Percentiles rank a stretch among this genome's conserved stretches.
Evolutionary conservation across 2,329 filamentous ascomycete genomes (phyloP).

Genomic region (Fusarium albidum): DNA sequence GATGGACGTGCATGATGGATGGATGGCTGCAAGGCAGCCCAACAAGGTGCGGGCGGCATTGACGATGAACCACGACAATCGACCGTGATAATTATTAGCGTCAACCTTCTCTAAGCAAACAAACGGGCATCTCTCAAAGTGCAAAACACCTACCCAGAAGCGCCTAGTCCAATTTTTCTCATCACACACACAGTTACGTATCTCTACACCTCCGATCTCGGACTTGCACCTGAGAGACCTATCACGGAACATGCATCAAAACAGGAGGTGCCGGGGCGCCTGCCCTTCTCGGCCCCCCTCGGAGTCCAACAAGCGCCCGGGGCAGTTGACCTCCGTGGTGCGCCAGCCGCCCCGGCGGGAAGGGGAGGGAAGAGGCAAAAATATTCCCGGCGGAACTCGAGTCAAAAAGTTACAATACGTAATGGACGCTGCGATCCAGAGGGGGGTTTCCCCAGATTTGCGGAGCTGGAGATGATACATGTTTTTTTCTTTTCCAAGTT

Average conservation of each 20-base stretch:
- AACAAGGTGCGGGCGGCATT: too few relatives aligned
- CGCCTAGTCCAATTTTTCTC: constrained; percentile 3
- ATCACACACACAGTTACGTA: too few relatives aligned
- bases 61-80: constrained; percentile 5
- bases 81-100: neutral
- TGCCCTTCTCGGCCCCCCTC: constrained; percentile 7
- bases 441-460: neutral
- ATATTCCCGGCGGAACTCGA: too few relatives aligned
- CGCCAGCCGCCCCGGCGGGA: constrained; percentile 5
- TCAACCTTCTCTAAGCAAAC: neutral
- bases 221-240: too few relatives aligned
- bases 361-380: too few relatives aligned
- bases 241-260: neutral
- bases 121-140: neutral
- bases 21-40: neutral
- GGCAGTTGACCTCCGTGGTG: constrained; percentile 23
- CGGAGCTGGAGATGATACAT: neutral
- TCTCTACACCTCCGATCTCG: neutral
- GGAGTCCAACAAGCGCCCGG: constrained; percentile 5
- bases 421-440: neutral
- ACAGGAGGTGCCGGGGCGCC: neutral
- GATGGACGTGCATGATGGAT: constrained; percentile 1
- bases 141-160: constrained; percentile 19
- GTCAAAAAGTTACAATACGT: too few relatives aligned
- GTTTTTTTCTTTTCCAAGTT: neutral